Conservation (phyloP, 2,329 filamentous ascomycete genomes). For the Elsinoe australis region DNA sequence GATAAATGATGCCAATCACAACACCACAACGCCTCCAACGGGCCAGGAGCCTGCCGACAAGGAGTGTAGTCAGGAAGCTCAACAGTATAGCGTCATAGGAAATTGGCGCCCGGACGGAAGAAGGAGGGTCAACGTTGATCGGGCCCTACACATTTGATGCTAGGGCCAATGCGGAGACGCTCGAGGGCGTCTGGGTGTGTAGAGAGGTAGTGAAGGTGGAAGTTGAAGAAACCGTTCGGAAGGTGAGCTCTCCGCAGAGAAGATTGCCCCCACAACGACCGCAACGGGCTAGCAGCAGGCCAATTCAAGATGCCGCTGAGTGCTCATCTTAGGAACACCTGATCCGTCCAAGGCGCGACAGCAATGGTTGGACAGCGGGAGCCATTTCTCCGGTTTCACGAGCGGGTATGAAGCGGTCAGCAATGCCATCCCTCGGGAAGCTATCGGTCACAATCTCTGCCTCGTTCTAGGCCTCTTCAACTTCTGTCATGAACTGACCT, state of each 20-base stretch:
- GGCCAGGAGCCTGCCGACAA: constrained; percentile 1
- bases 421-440: too few species aligned
- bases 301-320: not conserved
- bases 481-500: too few species aligned
- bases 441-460: too few species aligned
- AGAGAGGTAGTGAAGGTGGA: not conserved
- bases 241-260: constrained; percentile 10
- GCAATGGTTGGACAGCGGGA: not conserved
- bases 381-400: not conserved
- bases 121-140: too few species aligned
- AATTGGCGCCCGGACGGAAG: too few species aligned
- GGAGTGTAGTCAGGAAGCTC: not conserved
- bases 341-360: not conserved
- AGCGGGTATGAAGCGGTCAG: not conserved
- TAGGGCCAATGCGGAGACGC: too few species aligned
- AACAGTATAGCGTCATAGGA: not conserved
- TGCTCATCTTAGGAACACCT: not conserved
- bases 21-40: constrained; percentile 10
- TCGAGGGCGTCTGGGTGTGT: too few species aligned
- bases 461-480: too few species aligned
- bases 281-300: not conserved
- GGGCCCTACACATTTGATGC: too few species aligned
- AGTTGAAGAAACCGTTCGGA: constrained; percentile 7
- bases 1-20: constrained; percentile 8
- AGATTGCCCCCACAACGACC: constrained; percentile 3